Percentiles rank a stretch among this genome's conserved stretches.
These are phyloP conservation scores for Claviceps spartinae DNA, from an alignment of 2,329 filamentous ascomycete genomes.

Conservation along the genomic window DNA sequence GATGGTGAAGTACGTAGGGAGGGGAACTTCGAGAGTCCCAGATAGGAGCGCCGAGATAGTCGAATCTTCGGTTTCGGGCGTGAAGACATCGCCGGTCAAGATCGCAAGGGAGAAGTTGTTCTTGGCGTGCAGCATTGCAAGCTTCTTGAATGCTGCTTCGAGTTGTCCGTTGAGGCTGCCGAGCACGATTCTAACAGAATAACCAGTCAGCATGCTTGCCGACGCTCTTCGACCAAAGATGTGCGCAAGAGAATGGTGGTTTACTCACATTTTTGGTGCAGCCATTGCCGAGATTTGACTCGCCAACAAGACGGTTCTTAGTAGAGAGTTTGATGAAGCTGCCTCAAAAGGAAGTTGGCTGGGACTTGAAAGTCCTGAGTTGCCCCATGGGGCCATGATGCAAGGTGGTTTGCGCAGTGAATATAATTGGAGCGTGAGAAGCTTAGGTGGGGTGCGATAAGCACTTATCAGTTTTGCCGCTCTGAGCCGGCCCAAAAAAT, in stretches of 20 bases:
- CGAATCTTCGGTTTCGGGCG: constrained; percentile 43
- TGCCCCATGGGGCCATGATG: not conserved
- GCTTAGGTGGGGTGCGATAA: constrained; percentile 4
- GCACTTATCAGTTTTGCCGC: constrained; percentile 24
- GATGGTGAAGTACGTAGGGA: constrained; percentile 85
- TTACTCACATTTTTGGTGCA: constrained; percentile 33
- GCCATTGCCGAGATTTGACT: constrained; percentile 23
- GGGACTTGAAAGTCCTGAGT: not conserved
- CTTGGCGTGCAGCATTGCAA: constrained; percentile 69
- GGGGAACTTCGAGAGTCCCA: constrained; percentile 58
- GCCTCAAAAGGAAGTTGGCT: not conserved
- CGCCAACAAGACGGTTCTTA: not conserved
- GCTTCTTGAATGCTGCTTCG: constrained; percentile 61
- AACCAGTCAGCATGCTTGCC: not conserved
- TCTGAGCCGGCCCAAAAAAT: constrained; percentile 21
- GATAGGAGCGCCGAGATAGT: constrained; percentile 50
- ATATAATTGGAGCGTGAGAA: constrained; percentile 17
- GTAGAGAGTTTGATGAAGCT: not conserved
- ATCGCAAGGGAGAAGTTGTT: constrained; percentile 81
- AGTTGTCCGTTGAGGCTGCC: constrained; percentile 75
- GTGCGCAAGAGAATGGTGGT: too few relatives aligned
- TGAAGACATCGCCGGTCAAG: constrained; percentile 72
- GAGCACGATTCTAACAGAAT: constrained; percentile 52
- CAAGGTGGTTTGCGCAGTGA: constrained; percentile 17
- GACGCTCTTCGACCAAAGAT: not conserved